A percentile compares a stretch with the other conserved stretches of the same genome.
These are phyloP conservation scores for Ceratopteris richardii DNA, from an alignment of 75 land plant genomes.

Conservation along the genomic window DNA sequence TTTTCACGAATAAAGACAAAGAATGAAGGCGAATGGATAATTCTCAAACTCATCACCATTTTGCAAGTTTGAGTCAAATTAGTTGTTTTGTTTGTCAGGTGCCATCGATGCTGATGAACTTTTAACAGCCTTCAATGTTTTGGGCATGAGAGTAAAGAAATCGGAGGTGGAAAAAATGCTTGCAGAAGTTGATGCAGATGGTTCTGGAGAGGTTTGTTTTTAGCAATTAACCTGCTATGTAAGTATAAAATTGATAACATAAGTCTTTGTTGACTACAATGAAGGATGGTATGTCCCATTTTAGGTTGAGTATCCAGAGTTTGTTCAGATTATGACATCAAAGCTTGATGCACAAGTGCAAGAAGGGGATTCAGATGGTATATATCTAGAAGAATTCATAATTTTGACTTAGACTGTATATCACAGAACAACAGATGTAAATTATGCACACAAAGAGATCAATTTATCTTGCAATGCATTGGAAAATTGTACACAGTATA, in stretches of 20 bases:
- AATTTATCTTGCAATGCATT: too few species aligned
- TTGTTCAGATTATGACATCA: slow-evolving; percentile 42
- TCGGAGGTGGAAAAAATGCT: slow-evolving; percentile 31
- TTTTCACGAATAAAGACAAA: too few species aligned
- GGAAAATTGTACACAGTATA: too few species aligned
- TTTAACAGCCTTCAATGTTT: slow-evolving; percentile 28
- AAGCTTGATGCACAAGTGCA: slow-evolving; percentile 18
- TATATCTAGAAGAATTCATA: background rate
- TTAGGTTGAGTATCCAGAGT: slow-evolving; percentile 38
- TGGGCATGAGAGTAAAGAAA: slow-evolving; percentile 32
- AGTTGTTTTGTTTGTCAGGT: slow-evolving; percentile 5
- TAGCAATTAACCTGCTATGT: too few species aligned
- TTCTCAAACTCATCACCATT: too few species aligned
- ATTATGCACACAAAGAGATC: too few species aligned
- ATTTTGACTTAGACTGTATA: background rate
- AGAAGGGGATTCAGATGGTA: slow-evolving; percentile 11
- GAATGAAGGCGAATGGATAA: too few species aligned
- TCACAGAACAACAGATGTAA: too few species aligned
- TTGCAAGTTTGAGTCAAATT: too few species aligned
- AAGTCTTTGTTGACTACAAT: background rate
- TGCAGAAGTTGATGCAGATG: slow-evolving; percentile 36
- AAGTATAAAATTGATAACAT: too few species aligned
- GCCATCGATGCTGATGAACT: slow-evolving; percentile 27
- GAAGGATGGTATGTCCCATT: background rate
- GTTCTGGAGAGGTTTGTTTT: slow-evolving; percentile 29